Conservation (phyloP, 768 basidiomycete genomes). For the Tulasnella sp. region DNA sequence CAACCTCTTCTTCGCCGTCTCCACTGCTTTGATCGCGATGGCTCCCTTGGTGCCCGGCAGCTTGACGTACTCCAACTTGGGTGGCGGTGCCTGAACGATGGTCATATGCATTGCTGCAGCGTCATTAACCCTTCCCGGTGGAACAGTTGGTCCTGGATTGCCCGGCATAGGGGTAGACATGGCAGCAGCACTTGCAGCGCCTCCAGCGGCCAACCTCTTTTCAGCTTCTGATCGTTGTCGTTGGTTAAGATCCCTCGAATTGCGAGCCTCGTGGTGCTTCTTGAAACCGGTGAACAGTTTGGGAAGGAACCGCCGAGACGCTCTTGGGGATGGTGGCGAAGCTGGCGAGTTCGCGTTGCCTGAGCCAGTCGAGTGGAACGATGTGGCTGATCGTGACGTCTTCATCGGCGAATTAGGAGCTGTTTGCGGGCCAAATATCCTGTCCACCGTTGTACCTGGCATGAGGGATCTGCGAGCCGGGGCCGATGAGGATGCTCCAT, state of each 20-base stretch:
- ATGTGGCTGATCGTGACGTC: background rate
- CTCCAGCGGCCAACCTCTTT: constrained; percentile 5
- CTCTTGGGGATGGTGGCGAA: constrained; percentile 6
- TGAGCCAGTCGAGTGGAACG: constrained; percentile 1
- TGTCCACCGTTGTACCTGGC: background rate
- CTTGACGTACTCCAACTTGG: constrained; percentile 88
- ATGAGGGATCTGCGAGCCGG: background rate
- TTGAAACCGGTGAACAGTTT: constrained; percentile 21
- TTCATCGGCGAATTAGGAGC: background rate
- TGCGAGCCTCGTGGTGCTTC: constrained; percentile 9
- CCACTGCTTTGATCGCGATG: constrained; percentile 77
- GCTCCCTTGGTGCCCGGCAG: constrained; percentile 87
- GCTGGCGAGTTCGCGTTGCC: background rate
- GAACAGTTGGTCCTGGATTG: background rate
- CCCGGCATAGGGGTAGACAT: background rate
- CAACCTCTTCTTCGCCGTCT: constrained; percentile 85
- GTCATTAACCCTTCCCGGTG: no score
- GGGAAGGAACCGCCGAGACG: constrained; percentile 20
- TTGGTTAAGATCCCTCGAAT: background rate
- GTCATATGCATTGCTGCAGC: background rate
- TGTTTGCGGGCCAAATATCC: background rate
- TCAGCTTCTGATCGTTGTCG: constrained; percentile 12
- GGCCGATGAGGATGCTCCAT: background rate
- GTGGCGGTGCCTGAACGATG: constrained; percentile 55
- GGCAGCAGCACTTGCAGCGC: constrained; percentile 15